These are phyloP conservation scores for Anthoceros angustus DNA, from an alignment of 225 moss, liverwort and hornwort genomes.

Conservation along the genomic window DNA sequence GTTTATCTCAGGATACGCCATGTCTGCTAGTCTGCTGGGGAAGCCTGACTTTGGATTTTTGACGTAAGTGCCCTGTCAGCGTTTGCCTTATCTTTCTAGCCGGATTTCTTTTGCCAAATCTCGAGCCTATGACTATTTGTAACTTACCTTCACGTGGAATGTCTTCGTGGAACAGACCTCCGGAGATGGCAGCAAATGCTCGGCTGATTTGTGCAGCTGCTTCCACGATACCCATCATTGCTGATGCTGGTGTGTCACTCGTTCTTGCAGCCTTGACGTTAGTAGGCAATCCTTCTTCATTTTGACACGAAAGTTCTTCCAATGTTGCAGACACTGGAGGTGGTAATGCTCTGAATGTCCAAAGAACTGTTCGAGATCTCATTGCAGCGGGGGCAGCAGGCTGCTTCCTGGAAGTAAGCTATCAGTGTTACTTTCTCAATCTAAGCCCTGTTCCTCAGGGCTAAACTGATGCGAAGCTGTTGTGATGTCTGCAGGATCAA, in stretches of 20 bases:
- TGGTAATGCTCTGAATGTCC: conserved; percentile 14
- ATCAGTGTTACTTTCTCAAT: not conserved
- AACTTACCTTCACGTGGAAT: not conserved
- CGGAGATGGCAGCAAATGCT: conserved; percentile 13
- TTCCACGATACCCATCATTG: conserved; percentile 13
- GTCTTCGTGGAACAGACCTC: conserved; percentile 6
- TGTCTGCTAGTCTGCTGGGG: conserved; percentile 13
- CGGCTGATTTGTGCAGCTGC: conserved; percentile 14
- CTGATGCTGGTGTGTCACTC: conserved; percentile 10
- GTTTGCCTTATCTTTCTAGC: not conserved
- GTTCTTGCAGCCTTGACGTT: not conserved
- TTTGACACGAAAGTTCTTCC: not conserved
- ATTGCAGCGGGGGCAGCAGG: conserved; percentile 15
- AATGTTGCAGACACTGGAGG: conserved; percentile 13
- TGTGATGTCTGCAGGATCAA: conserved; percentile 12
- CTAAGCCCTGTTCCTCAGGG: too few relatives aligned
- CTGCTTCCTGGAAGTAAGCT: conserved; percentile 13
- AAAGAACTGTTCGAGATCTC: conserved; percentile 12
- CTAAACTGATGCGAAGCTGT: not conserved
- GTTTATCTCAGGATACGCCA: conserved; percentile 15
- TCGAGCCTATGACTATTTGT: not conserved
- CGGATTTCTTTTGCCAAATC: not conserved
- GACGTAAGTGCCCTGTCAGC: conserved; percentile 7
- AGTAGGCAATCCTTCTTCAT: not conserved
- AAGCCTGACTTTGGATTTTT: conserved; percentile 15